Evolutionary conservation across 345 rosid genomes (phyloP), one percentile per base, ranked within the genome.

Genomic region (Mallotus nudiflorus): DNA sequence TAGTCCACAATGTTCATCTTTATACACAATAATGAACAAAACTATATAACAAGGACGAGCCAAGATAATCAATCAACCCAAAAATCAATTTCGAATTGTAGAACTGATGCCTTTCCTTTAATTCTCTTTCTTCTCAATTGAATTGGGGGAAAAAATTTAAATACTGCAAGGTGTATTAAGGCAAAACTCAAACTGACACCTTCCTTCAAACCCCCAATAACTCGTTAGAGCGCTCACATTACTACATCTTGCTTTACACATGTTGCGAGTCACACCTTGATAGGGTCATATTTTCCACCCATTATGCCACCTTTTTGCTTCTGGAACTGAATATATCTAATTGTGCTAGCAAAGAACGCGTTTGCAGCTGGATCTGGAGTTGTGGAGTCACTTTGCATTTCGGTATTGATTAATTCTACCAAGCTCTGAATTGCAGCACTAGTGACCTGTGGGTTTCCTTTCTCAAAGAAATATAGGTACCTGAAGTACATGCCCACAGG

Each of bases 391-490:
- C 85, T 87, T 75, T 85, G 91, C 91, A 86, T 78, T 79, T 91
- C 96, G 1, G 75, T 85, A 6, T 76, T 89, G 37, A 95, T 88
- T 73, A 92, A 79, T 71, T 92, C 90, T 25, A 92, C 76, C 70
- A 95, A 68, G 78, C 89, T 82, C 79, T 89, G 96, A 37, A 95
- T 87, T 49, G 96, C 83, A 72, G 82, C 89, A 31, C 83, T 85
- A 10, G 80, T 88, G 69, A 92, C 77, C 77, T 92, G 93, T 18
- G 89, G 88, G 75, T 85, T 85, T 40, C 92, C 96, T 82, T 95
- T 95, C 92, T 95, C 97, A 19, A 75, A 92, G 84, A 86, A 95
- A 75, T 90, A 92, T 14, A 92, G 84, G 66, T 95, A 92, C 88
- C 98, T 92, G 70, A 57, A 56, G 20, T 39, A 28, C 10, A 51